Evolutionary conservation across 129 eudicot species (phyloP), one percentile per base, ranked within the genome.

Genomic region (Arctium minus): DNA sequence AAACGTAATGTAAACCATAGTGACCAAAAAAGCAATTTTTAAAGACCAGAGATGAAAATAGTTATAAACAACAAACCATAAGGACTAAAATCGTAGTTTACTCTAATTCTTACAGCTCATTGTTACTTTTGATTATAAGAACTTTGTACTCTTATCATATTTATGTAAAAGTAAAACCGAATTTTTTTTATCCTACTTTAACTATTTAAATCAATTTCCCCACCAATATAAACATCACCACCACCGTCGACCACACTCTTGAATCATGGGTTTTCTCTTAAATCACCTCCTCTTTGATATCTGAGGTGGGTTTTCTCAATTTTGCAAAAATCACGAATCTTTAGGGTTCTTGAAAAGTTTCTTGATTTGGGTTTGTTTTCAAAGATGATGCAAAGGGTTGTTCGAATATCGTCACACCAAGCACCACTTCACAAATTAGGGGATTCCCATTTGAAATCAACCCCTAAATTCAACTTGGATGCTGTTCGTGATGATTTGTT

Each of bases 341-440:
- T 40, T 30, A 40, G 68, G 53, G 64, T 68, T 69, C n/a, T 68
- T 69, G 8, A 15, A 27, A 37, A 64, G 27, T 42, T 29, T 64
- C 1, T 37, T 1, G 17, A 46, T 29, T 39, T 3, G 33, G 35
- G 15, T 67, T 67, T 67, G 12, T 22, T 67, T 67, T 67, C 33
- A 73, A 84, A 78, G 79, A 92, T 95, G 79, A 92, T 95, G 98
- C 98, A 95, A 87, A 91, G 97, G 74, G 93, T 92, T 2, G 93
- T 92, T 2, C 79, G 92, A 62, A 84, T 92, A 82, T 83, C 93
- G 64, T 92, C 98, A 37, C 85, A 77, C 33, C 92, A 89, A 22
- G 27, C 27, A 22, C 27, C 0, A 22, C 27, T 92, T 18, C 91
- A 90, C 7, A 90, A 89, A 87, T 85, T 89, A 30, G 97, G 91